Conservation (phyloP, 139 green algal genomes). For the Spirogloea muscicola region DNA sequence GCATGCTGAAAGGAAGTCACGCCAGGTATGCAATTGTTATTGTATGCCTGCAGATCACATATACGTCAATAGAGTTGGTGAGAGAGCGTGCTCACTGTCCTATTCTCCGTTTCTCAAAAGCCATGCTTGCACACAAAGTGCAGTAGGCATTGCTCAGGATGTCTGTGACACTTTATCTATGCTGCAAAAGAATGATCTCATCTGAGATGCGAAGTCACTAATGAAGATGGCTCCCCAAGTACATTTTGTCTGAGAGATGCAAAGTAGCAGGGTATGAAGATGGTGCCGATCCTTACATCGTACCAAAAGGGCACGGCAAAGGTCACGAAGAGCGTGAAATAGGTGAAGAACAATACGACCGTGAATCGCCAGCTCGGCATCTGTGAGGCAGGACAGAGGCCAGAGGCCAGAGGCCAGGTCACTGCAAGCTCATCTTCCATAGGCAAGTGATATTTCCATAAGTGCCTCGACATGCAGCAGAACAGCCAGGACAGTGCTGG, state of each 20-base stretch:
- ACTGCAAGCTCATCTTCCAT: too few relatives aligned
- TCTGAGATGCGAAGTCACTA: neutral
- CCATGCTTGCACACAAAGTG: neutral
- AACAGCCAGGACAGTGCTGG: too few relatives aligned
- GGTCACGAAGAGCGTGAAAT: slow-evolving; percentile 26
- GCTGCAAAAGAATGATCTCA: neutral
- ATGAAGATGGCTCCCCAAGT: neutral
- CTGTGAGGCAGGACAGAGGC: too few relatives aligned
- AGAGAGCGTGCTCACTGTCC: too few relatives aligned
- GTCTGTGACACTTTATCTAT: neutral
- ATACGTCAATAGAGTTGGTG: neutral
- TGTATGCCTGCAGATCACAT: slow-evolving; percentile 1
- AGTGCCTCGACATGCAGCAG: too few relatives aligned
- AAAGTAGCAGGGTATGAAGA: neutral
- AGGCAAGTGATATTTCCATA: too few relatives aligned
- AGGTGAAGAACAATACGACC: slow-evolving; percentile 9
- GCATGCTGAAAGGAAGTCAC: slow-evolving; percentile 22
- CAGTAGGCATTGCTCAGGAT: neutral
- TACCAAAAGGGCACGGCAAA: slow-evolving; percentile 27
- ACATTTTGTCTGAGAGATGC: neutral
- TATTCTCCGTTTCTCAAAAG: neutral
- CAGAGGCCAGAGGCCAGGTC: too few relatives aligned
- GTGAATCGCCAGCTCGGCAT: slow-evolving; percentile 21
- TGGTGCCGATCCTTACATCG: neutral
- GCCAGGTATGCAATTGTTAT: slow-evolving; percentile 23